These are phyloP conservation scores for Pleurostoma richardsiae DNA, from an alignment of 2,329 filamentous ascomycete genomes.

Conservation along the genomic window DNA sequence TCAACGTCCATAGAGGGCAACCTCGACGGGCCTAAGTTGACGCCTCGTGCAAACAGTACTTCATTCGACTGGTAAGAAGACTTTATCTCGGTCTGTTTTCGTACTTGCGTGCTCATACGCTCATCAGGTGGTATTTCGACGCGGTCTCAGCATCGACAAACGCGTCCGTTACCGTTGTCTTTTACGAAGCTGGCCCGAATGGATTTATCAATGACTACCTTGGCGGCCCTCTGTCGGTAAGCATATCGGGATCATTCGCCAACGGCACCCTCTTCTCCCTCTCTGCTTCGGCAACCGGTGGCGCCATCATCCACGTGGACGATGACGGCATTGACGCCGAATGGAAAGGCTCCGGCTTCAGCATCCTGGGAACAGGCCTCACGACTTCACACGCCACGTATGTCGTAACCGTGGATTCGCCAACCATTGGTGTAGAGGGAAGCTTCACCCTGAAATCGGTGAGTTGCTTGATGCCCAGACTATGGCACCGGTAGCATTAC, in stretches of 20 bases:
- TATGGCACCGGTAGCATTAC: not conserved
- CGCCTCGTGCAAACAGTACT: constrained; percentile 2
- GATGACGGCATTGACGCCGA: not conserved
- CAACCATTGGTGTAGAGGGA: constrained; percentile 5
- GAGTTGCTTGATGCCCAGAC: not conserved
- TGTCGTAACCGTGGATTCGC: constrained; percentile 5
- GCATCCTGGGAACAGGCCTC: constrained; percentile 4
- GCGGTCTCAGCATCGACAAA: constrained; percentile 4
- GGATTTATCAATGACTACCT: constrained; percentile 3
- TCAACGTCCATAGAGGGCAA: not conserved
- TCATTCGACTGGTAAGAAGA: constrained; percentile 6
- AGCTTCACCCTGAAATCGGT: constrained; percentile 5
- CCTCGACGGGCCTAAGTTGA: constrained; percentile 5
- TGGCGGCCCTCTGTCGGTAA: not conserved
- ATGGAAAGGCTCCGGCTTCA: constrained; percentile 4
- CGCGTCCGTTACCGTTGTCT: constrained; percentile 4
- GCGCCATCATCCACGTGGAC: not conserved
- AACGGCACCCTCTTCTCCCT: constrained; percentile 6
- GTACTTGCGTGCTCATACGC: not conserved
- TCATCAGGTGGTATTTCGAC: constrained; percentile 9
- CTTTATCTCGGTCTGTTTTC: not conserved
- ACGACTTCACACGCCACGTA: constrained; percentile 1
- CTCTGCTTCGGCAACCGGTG: not conserved
- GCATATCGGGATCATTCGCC: constrained; percentile 3
- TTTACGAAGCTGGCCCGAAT: constrained; percentile 8